Evolutionary conservation across 805 yeast genomes (phyloP).

Genomic region (Suhomyces tanzawaensis): DNA sequence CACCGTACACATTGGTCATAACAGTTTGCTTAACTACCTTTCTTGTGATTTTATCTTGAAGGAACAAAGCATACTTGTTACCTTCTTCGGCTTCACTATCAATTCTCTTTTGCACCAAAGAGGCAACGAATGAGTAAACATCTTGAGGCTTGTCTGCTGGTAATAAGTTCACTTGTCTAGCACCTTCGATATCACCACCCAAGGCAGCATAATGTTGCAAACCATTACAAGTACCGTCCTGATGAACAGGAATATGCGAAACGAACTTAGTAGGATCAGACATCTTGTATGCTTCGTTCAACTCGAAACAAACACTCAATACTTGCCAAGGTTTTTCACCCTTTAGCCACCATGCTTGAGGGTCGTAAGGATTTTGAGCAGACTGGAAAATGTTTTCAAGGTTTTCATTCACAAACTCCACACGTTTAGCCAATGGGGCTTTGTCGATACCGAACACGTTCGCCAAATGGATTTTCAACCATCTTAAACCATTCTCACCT

Average conservation of each 20-base stretch:
- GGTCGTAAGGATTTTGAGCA: slow-evolving; percentile 60
- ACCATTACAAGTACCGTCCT: slow-evolving; percentile 87
- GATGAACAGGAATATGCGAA: slow-evolving; percentile 78
- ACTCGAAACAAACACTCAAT: slow-evolving; percentile 65
- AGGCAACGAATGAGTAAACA: slow-evolving; percentile 71
- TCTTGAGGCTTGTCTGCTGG: slow-evolving; percentile 76
- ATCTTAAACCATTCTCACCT: slow-evolving; percentile 61
- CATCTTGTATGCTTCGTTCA: slow-evolving; percentile 57
- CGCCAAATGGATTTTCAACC: slow-evolving; percentile 76
- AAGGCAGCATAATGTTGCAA: slow-evolving; percentile 84
- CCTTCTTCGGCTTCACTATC: slow-evolving; percentile 53
- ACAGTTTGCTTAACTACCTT: slow-evolving; percentile 96
- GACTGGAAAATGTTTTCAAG: slow-evolving; percentile 53
- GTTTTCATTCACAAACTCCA: slow-evolving; percentile 55
- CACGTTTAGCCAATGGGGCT: slow-evolving; percentile 63
- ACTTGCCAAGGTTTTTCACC: slow-evolving; percentile 89
- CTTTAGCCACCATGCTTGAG: slow-evolving; percentile 61
- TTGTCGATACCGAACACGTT: slow-evolving; percentile 76
- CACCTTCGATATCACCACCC: slow-evolving; percentile 85
- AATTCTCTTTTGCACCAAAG: slow-evolving; percentile 55
- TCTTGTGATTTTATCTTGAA: slow-evolving; percentile 67
- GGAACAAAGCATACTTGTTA: slow-evolving; percentile 49
- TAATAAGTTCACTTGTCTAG: slow-evolving; percentile 69
- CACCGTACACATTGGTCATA: slow-evolving; percentile 98
- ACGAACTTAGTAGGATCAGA: slow-evolving; percentile 63